A percentile compares a stretch with the other conserved stretches of the same genome.
These are phyloP conservation scores for Bullera alba DNA, from an alignment of 768 basidiomycete species.

Conservation along the genomic window DNA sequence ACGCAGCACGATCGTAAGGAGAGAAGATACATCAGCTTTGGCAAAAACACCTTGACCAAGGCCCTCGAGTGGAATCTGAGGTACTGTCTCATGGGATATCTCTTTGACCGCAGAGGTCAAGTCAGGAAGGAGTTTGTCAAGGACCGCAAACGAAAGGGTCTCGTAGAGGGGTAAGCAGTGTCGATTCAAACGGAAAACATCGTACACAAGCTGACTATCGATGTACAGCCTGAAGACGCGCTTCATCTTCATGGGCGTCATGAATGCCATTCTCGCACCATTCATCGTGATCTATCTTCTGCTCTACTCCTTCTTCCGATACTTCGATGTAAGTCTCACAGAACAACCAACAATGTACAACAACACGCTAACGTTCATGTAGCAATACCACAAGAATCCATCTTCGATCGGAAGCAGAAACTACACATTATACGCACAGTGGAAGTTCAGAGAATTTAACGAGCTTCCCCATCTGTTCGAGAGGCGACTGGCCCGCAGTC, in stretches of 20 bases:
- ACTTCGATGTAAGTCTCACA: slow-evolving; percentile 81
- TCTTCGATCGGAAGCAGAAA: slow-evolving; percentile 85
- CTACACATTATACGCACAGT: slow-evolving; percentile 90
- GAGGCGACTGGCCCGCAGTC: slow-evolving; percentile 76
- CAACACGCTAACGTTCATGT: neutral
- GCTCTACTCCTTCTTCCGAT: slow-evolving; percentile 99
- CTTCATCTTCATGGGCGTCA: slow-evolving; percentile 92
- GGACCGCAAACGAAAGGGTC: slow-evolving; percentile 64
- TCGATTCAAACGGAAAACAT: too few relatives aligned
- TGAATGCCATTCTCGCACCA: slow-evolving; percentile 92
- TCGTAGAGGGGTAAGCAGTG: slow-evolving; percentile 73
- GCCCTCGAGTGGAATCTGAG: slow-evolving; percentile 95
- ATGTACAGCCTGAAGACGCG: slow-evolving; percentile 64
- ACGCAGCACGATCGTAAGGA: slow-evolving; percentile 45
- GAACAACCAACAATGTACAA: neutral
- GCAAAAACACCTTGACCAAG: slow-evolving; percentile 70
- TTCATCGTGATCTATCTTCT: slow-evolving; percentile 94
- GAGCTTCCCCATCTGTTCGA: slow-evolving; percentile 90
- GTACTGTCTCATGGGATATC: slow-evolving; percentile 89
- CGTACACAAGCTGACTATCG: neutral
- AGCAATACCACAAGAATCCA: slow-evolving; percentile 99
- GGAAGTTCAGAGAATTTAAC: slow-evolving; percentile 99
- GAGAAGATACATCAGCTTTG: slow-evolving; percentile 51
- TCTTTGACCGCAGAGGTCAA: slow-evolving; percentile 82
- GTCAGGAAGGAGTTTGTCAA: slow-evolving; percentile 89